Evolutionary conservation across 257 asterid genomes (phyloP).

Genomic region (Schizonepeta tenuifolia): DNA sequence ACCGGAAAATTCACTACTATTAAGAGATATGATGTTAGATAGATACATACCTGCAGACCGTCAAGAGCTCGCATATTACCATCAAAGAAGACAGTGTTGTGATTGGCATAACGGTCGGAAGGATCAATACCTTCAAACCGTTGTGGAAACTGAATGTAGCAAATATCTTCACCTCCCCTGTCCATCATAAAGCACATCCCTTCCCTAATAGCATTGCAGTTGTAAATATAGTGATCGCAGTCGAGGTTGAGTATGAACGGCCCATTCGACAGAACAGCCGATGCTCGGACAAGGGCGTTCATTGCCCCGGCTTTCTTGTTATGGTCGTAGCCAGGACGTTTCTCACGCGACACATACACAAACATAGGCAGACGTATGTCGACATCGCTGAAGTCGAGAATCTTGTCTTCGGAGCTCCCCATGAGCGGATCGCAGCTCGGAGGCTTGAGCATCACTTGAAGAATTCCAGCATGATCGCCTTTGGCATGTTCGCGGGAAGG

Average conservation of each 20-base stretch:
- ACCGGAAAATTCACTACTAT: not conserved
- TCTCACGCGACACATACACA: constrained; percentile 62
- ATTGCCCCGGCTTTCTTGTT: constrained; percentile 79
- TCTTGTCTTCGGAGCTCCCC: constrained; percentile 52
- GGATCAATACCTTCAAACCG: constrained; percentile 81
- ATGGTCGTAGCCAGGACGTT: constrained; percentile 66
- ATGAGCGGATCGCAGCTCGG: constrained; percentile 53
- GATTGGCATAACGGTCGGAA: constrained; percentile 68
- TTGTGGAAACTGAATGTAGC: constrained; percentile 69
- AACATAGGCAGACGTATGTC: constrained; percentile 68
- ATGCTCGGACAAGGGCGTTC: constrained; percentile 69
- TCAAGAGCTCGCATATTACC: constrained; percentile 67
- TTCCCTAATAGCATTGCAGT: constrained; percentile 61
- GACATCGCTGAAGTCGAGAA: constrained; percentile 55
- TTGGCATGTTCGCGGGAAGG: constrained; percentile 55
- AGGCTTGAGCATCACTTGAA: constrained; percentile 72
- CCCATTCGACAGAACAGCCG: constrained; percentile 62
- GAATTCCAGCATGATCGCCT: constrained; percentile 69
- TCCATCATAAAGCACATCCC: constrained; percentile 83
- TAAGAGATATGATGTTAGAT: no score
- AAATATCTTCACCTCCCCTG: constrained; percentile 66
- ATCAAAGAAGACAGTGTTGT: constrained; percentile 65
- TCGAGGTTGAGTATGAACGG: constrained; percentile 69
- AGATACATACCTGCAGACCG: constrained; percentile 52
- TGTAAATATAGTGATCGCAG: constrained; percentile 63